phyloP scores from a whole-genome alignment of 371 early-diverging fungal species.

The Rhizopus sp. region DNA sequence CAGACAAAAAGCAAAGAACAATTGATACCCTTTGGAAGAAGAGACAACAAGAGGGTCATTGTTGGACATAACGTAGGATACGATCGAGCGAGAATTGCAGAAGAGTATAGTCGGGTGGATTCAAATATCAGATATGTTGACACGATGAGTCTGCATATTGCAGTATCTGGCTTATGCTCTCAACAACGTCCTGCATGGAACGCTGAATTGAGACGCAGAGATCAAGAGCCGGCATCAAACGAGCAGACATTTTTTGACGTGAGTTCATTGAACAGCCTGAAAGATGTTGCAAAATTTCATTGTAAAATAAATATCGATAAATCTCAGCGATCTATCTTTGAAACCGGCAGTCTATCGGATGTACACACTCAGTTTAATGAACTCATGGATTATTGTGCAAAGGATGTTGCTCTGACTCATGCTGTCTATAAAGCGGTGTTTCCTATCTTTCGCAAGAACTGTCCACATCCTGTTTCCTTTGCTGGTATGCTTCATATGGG shows the following conservation, averaged over 20 bases:
- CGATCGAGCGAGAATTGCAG: constrained; percentile 87
- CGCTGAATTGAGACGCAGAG: constrained; percentile 57
- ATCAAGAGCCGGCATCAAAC: constrained; percentile 24
- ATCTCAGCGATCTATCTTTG: constrained; percentile 68
- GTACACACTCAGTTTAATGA: constrained; percentile 61
- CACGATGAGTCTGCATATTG: constrained; percentile 94
- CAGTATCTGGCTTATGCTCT: constrained; percentile 87
- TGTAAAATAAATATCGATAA: constrained; percentile 78
- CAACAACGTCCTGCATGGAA: constrained; percentile 88
- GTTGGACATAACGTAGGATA: constrained; percentile 94
- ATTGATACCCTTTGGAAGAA: constrained; percentile 68
- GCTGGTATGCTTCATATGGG: constrained; percentile 92
- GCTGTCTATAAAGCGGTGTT: constrained; percentile 70
- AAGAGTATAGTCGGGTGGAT: constrained; percentile 73
- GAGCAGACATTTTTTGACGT: constrained; percentile 60
- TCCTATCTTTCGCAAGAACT: constrained; percentile 74
- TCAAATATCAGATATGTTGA: constrained; percentile 77
- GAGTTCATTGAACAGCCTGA: constrained; percentile 79
- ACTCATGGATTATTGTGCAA: constrained; percentile 85
- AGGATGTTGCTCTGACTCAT: constrained; percentile 85
- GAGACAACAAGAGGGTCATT: constrained; percentile 50
- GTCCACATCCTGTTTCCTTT: constrained; percentile 94
- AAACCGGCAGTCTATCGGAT: constrained; percentile 57
- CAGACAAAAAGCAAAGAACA: constrained; percentile 44
- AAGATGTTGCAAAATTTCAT: constrained; percentile 80